Evolutionary conservation across 305 asterid species (phyloP).

Genomic region (Euphrasia arctica): DNA sequence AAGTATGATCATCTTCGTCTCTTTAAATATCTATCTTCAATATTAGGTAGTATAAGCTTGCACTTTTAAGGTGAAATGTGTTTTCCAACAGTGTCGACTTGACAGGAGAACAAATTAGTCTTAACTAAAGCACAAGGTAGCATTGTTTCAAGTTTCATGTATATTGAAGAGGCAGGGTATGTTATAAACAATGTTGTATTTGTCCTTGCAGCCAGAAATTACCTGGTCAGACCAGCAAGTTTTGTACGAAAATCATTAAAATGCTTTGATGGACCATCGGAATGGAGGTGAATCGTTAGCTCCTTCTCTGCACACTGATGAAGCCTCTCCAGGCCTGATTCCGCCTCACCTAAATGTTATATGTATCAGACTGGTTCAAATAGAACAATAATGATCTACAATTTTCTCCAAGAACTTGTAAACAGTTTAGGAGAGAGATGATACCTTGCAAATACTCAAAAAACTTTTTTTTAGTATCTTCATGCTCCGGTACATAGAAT

Average conservation of each 20-base stretch:
- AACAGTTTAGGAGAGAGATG: slow-evolving; percentile 24
- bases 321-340: slow-evolving; percentile 92
- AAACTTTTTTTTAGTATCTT: slow-evolving; percentile 54
- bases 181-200: slow-evolving; percentile 8
- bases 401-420: slow-evolving; percentile 13
- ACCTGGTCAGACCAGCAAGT: slow-evolving; percentile 88
- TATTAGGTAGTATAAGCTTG: neutral
- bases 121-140: neutral
- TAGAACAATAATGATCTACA: slow-evolving; percentile 14
- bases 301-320: slow-evolving; percentile 94
- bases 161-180: neutral
- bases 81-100: neutral
- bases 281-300: slow-evolving; percentile 51
- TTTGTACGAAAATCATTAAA: slow-evolving; percentile 81
- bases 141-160: neutral
- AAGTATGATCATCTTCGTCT: neutral
- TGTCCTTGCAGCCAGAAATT: slow-evolving; percentile 26
- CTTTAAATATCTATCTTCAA: neutral
- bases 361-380: slow-evolving; percentile 15
- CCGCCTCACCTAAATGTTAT: slow-evolving; percentile 69
- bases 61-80: neutral
- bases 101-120: neutral
- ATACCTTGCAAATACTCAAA: slow-evolving; percentile 94
- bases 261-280: slow-evolving; percentile 54
- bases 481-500: slow-evolving; percentile 70